Base-by-base conservation (phyloP, 192 early-diverging fungal genomes). In the Backusella psychrophila region DNA sequence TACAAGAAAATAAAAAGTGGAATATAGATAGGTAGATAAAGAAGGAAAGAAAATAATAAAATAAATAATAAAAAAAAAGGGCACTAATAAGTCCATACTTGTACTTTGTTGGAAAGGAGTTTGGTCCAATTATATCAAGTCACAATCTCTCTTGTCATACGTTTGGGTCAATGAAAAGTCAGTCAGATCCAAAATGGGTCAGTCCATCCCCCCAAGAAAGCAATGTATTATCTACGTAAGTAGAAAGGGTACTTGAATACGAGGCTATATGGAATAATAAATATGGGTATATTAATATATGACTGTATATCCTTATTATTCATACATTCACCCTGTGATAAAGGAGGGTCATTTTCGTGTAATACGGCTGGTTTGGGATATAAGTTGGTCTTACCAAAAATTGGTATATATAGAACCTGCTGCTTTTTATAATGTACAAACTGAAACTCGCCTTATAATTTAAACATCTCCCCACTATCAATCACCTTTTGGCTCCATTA, bases 41-140 rank as follows among this genome's bases (percentile, higher is more conserved):
- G 53, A 56, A 23, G 21, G 53, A 56, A 23, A 56, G 21, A 56
- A 56, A 56, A 56, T 56, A 56, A 56, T 23, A 59, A 59, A 59
- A 59, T 59, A 59, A 11, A 23, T 26, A 56, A 56, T 26, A 56
- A 56, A 7, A 56, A 56, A 63, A 63, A 63, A 63, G 56, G 56
- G 23, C 56, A 63, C 56, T 63, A 56, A 56, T 56, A 56, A 56
- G 53, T n/a, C 53, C n/a, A 56, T 23, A 44, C 21, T 56, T 56
- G 52, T 56, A 21, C 21, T 56, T 19, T 56, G 21, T 56, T 23
- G n/a, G n/a, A 21, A 56, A 56, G 52, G 42, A 56, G 52, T 56
- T 26, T 63, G 56, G 56, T 63, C 56, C 56, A 63, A 63, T 63
- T 29, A 63, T 29, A 63, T 63, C 21, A 63, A 63, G 56, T 63